phyloP scores from a whole-genome alignment of 2,329 filamentous ascomycete species.

The Graphium sp. region DNA sequence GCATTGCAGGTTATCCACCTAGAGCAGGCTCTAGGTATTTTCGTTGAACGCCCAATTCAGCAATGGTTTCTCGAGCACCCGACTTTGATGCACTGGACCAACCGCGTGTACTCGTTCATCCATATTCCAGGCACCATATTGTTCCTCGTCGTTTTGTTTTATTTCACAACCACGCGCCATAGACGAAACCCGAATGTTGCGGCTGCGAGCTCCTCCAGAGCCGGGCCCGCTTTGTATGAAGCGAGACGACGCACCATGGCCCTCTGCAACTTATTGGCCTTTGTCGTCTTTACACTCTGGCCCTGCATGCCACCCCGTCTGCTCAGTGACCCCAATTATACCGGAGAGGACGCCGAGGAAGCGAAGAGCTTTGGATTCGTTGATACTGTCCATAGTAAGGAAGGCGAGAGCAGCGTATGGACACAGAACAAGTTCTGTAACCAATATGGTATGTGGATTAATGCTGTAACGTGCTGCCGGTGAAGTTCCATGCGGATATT shows the following conservation, averaged over 20 bases:
- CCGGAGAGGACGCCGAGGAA: constrained; percentile 35
- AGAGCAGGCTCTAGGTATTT: constrained; percentile 48
- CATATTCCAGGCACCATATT: constrained; percentile 63
- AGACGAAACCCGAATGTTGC: too few species aligned
- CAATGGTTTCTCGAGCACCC: constrained; percentile 30
- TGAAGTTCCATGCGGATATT: too few species aligned
- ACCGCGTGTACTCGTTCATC: constrained; percentile 60
- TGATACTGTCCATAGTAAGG: constrained; percentile 37
- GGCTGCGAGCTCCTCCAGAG: constrained; percentile 7
- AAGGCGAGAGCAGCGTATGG: constrained; percentile 47
- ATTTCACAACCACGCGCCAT: constrained; percentile 49
- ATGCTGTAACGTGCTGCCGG: too few species aligned
- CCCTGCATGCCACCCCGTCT: constrained; percentile 48
- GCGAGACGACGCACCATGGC: constrained; percentile 41
- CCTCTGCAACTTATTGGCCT: constrained; percentile 42
- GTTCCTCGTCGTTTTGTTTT: constrained; percentile 48
- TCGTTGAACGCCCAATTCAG: constrained; percentile 48
- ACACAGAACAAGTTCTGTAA: constrained; percentile 59
- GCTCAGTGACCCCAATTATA: constrained; percentile 35
- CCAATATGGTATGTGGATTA: constrained; percentile 41
- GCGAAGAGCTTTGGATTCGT: constrained; percentile 45
- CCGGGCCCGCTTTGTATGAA: constrained; percentile 32
- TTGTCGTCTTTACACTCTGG: constrained; percentile 43
- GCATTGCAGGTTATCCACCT: constrained; percentile 49
- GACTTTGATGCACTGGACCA: constrained; percentile 48